Base-by-base conservation (phyloP, 1,284 basidiomycete species). In the Sphaerobolus stellatus region DNA sequence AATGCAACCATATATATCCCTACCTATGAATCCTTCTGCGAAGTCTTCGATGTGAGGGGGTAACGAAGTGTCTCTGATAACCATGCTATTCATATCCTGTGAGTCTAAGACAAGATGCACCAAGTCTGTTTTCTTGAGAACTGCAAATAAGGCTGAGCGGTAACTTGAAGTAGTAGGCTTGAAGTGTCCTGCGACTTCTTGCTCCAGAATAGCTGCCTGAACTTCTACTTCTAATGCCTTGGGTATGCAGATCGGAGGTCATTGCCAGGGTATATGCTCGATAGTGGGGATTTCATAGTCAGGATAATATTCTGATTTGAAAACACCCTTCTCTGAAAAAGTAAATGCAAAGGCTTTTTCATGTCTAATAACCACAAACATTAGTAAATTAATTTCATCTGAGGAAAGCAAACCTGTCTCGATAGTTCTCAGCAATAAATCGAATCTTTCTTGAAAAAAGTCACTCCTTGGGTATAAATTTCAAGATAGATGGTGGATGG, bases 91-190 rank as follows among this genome's bases (percentile, higher is more conserved):
- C 9, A 41, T n/a, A 6, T n/a, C 9, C n/a, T 41, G 40, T 9
- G 18, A 24, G n/a, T 41, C n/a, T 6, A 41, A 20, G n/a, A 41
- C 25, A 7, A 6, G 40, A n/a, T n/a, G 40, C 6, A 41, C 25
- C 25, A 9, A n/a, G 18, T 24, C 40, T 9, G 18, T 24, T 7
- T n/a, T 67, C 58, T 73, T 71, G 7, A 63, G n/a, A 0, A 79
- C 67, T 49, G 69, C 75, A 44, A 79, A 78, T 74, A 73, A 76
- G 14, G 63, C 13, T 0, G 68, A 73, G 0, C 64, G 56, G 52
- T 79, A 78, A 0, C 74, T 66, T 0, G 68, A 62, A 1, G 68
- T 56, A 0, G 61, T 66, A 0, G 61, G 66, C 52, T 75, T 64
- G 38, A 70, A 71, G 0, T 69, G 62, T 6, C 69, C 65, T 0